These are phyloP conservation scores for Trametes pubescens DNA, from an alignment of 1,284 basidiomycete species.

Conservation along the genomic window DNA sequence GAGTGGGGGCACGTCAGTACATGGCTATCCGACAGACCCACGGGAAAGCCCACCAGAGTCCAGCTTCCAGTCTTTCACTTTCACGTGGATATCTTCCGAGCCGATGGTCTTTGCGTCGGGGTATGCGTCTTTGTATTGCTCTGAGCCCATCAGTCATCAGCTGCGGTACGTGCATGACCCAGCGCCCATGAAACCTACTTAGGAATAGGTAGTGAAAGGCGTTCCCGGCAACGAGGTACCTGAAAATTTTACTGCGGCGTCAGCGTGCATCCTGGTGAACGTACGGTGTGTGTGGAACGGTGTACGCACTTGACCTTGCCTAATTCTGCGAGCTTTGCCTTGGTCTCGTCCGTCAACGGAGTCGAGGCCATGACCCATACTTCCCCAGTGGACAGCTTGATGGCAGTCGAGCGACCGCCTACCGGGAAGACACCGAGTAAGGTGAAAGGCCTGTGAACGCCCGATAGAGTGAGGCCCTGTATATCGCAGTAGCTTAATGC, in stretches of 20 bases:
- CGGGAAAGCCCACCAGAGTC: slow-evolving; percentile 57
- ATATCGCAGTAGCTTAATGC: background rate
- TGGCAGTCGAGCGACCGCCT: slow-evolving; percentile 83
- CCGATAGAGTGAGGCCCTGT: background rate
- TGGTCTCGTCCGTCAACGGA: slow-evolving; percentile 75
- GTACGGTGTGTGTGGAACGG: background rate
- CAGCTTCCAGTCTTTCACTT: slow-evolving; percentile 46
- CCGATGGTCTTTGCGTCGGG: slow-evolving; percentile 77
- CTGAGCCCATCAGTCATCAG: background rate
- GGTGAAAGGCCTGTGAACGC: slow-evolving; percentile 60
- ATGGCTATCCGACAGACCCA: slow-evolving; percentile 34
- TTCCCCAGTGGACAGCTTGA: slow-evolving; percentile 70
- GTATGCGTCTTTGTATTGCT: slow-evolving; percentile 71
- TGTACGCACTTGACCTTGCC: slow-evolving; percentile 71
- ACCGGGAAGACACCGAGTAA: slow-evolving; percentile 68
- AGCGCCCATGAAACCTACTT: slow-evolving; percentile 46
- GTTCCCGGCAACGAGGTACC: slow-evolving; percentile 70
- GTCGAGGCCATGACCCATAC: slow-evolving; percentile 88
- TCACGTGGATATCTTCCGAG: slow-evolving; percentile 57
- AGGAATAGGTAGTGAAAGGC: slow-evolving; percentile 69
- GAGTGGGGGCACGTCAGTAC: background rate
- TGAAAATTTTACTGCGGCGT: slow-evolving; percentile 35
- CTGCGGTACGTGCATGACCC: background rate
- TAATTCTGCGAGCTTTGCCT: slow-evolving; percentile 69
- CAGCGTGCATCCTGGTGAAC: too few species aligned